Evolutionary conservation across 805 yeast genomes (phyloP).

Genomic region (Kluyveromyces siamensis): DNA sequence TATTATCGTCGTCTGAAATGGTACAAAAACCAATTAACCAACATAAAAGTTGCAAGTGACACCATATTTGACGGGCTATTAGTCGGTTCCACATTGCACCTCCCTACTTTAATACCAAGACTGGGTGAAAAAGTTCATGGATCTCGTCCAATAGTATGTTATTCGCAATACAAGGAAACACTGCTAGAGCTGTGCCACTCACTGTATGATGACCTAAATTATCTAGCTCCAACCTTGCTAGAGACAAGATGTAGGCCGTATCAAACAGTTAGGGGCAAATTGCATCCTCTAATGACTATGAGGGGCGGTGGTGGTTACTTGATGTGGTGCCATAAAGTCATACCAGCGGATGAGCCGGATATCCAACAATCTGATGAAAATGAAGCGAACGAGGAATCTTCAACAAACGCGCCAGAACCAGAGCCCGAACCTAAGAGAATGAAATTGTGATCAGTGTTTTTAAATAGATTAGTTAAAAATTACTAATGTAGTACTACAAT

Average conservation of each 20-base stretch:
- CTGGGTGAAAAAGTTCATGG: slow-evolving; percentile 66
- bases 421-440: not conserved
- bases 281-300: slow-evolving; percentile 93
- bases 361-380: not conserved
- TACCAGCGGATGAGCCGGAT: slow-evolving; percentile 37
- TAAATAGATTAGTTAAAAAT: not conserved
- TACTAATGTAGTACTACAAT: not conserved
- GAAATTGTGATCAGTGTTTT: not conserved
- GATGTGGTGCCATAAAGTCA: slow-evolving; percentile 67
- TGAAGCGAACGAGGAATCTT: not conserved
- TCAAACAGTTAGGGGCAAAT: slow-evolving; percentile 88
- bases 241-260: slow-evolving; percentile 79
- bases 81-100: slow-evolving; percentile 62
- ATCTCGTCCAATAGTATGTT: slow-evolving; percentile 78
- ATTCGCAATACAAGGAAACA: slow-evolving; percentile 72
- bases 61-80: slow-evolving; percentile 69
- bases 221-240: slow-evolving; percentile 72
- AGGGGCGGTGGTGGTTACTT: slow-evolving; percentile 89
- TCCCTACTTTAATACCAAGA: slow-evolving; percentile 53
- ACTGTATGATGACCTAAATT: slow-evolving; percentile 54
- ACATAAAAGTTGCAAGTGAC: slow-evolving; percentile 40
- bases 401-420: not conserved
- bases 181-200: slow-evolving; percentile 63
- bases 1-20: slow-evolving; percentile 58
- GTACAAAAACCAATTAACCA: slow-evolving; percentile 27